Conservation (phyloP, 2,329 filamentous ascomycete species). For the Colletotrichum truncatum region DNA sequence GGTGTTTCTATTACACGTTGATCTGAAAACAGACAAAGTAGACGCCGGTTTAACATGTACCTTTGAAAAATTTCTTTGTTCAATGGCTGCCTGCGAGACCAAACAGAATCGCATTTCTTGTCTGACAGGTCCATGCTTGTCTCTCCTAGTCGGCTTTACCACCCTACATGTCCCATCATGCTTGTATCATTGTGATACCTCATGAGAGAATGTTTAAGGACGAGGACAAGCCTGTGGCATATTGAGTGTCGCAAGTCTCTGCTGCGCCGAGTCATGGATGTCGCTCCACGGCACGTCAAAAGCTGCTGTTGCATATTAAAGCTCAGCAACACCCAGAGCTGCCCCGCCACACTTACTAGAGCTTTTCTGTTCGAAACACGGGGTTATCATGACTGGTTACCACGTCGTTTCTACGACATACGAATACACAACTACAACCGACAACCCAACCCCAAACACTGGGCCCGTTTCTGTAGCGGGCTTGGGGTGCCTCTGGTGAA, state of each 20-base stretch:
- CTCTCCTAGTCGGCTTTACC: neutral
- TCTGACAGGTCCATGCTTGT: neutral
- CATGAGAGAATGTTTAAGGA: too few species aligned
- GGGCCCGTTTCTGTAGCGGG: neutral
- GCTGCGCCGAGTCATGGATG: conserved; percentile 8
- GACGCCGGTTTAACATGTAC: too few species aligned
- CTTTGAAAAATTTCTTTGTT: too few species aligned
- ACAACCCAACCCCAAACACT: neutral
- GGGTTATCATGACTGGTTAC: conserved; percentile 7
- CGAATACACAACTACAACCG: neutral
- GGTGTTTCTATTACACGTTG: too few species aligned
- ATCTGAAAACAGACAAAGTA: too few species aligned
- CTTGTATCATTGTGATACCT: neutral
- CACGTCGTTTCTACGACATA: conserved; percentile 15
- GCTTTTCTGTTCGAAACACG: conserved; percentile 21
- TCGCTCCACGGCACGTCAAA: neutral
- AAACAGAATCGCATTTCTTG: neutral
- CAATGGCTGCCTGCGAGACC: neutral
- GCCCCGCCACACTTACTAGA: conserved; percentile 6
- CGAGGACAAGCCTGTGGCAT: neutral
- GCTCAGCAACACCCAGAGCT: neutral
- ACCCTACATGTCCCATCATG: neutral
- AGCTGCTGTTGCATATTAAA: neutral
- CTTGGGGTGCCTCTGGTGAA: conserved; percentile 8
- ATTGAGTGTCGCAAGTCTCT: neutral